These are phyloP conservation scores for Macrotyloma uniflorum DNA, from an alignment of 306 rosid genomes.

Conservation along the genomic window DNA sequence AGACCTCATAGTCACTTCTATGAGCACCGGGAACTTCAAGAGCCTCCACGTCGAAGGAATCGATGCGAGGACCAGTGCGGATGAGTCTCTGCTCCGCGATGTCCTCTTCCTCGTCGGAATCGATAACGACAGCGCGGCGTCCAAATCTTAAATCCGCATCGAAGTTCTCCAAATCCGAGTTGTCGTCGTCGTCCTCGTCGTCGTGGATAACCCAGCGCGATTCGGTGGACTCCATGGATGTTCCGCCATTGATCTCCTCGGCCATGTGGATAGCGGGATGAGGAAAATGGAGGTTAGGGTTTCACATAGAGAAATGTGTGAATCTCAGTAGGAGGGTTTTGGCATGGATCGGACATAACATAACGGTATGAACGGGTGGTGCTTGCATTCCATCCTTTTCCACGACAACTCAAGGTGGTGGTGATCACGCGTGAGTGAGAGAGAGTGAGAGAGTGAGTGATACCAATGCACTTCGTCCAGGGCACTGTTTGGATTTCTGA, in stretches of 20 bases:
- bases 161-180: slow-evolving; percentile 46
- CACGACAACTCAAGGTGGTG: not conserved
- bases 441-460: not conserved
- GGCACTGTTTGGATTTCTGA: not conserved
- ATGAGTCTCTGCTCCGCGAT: slow-evolving; percentile 80
- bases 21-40: slow-evolving; percentile 90
- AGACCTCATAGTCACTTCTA: slow-evolving; percentile 74
- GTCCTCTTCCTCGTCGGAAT: slow-evolving; percentile 81
- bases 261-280: slow-evolving; percentile 12
- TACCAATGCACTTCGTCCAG: too few relatives aligned
- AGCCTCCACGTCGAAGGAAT: slow-evolving; percentile 97
- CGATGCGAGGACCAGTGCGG: slow-evolving; percentile 94
- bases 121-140: slow-evolving; percentile 30
- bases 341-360: not conserved
- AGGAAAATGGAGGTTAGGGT: not conserved
- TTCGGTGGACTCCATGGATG: slow-evolving; percentile 51
- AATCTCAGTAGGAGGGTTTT: not conserved
- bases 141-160: slow-evolving; percentile 32
- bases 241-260: slow-evolving; percentile 48
- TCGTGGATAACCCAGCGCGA: slow-evolving; percentile 56
- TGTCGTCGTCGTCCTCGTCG: slow-evolving; percentile 48
- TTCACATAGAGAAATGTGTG: not conserved
- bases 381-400: not conserved
- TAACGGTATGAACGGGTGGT: not conserved
- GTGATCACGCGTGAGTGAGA: not conserved